Evolutionary conservation across 108 stramenopile genomes (phyloP).

Genomic region (Cyclotella cryptica): DNA sequence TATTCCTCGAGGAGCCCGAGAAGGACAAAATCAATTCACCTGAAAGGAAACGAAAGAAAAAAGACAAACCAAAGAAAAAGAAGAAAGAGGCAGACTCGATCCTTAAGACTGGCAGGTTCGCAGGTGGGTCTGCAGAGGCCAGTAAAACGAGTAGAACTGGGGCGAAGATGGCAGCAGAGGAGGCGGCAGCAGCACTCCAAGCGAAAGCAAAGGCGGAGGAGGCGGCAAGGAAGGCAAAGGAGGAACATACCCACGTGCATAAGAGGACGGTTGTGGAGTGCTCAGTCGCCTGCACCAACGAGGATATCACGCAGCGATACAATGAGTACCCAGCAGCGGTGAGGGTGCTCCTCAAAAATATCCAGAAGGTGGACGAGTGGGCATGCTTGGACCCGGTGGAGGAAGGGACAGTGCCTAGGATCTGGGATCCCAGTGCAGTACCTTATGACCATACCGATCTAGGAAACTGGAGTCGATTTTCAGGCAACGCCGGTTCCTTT

Average conservation of each 20-base stretch:
- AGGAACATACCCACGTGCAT: not conserved
- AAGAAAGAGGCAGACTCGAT: too few relatives aligned
- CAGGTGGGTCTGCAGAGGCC: too few relatives aligned
- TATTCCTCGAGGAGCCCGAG: too few relatives aligned
- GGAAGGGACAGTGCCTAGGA: not conserved
- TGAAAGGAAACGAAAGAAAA: too few relatives aligned
- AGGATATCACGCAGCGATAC: not conserved
- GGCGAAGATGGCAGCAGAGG: not conserved
- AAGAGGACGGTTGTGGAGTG: not conserved
- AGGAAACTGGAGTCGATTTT: too few relatives aligned
- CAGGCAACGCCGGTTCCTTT: not conserved
- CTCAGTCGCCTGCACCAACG: not conserved
- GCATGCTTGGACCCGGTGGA: not conserved
- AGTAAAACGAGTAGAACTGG: not conserved
- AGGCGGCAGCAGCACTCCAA: not conserved
- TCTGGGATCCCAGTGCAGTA: not conserved
- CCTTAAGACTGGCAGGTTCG: too few relatives aligned
- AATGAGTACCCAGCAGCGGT: not conserved
- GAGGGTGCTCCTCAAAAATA: not conserved
- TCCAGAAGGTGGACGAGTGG: constrained; percentile 6
- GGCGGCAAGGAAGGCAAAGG: not conserved
- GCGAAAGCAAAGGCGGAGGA: constrained; percentile 4
- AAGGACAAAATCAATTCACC: too few relatives aligned
- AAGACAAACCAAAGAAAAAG: too few relatives aligned
- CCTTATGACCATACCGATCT: not conserved